Evolutionary conservation across 2,329 filamentous ascomycete genomes (phyloP).

Genomic region (Coniella vitis): DNA sequence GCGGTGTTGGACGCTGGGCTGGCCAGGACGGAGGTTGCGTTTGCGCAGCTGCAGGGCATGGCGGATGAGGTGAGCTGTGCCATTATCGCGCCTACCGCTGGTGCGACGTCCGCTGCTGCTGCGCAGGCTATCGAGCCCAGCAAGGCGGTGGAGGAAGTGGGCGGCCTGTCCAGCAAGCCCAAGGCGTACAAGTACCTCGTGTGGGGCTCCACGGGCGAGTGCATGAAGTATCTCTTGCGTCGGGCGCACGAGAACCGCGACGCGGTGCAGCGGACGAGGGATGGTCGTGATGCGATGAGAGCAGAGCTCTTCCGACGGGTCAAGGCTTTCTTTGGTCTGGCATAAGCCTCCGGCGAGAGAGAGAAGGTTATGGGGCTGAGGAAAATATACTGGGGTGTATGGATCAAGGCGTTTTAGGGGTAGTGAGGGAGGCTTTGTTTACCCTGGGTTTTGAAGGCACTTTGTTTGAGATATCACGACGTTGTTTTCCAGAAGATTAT

Average conservation of each 20-base stretch:
- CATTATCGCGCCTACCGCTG: conserved; percentile 29
- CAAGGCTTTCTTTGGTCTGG: conserved; percentile 34
- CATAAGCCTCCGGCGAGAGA: too few relatives aligned
- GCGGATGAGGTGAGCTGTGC: conserved; percentile 82
- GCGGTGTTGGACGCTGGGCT: conserved; percentile 38
- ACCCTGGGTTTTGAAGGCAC: too few relatives aligned
- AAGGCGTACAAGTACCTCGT: conserved; percentile 60
- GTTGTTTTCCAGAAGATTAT: too few relatives aligned
- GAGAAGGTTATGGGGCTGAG: too few relatives aligned
- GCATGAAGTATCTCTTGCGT: conserved; percentile 74
- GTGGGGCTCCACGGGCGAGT: conserved; percentile 69
- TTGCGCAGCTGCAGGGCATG: conserved; percentile 90
- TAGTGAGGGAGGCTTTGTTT: too few relatives aligned
- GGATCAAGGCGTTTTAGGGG: too few relatives aligned
- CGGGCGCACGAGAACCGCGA: conserved; percentile 70
- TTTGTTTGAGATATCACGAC: too few relatives aligned
- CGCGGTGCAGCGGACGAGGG: conserved; percentile 56
- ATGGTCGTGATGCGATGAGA: conserved; percentile 57
- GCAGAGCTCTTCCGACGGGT: conserved; percentile 52
- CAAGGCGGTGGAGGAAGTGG: background rate
- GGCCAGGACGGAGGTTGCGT: conserved; percentile 42
- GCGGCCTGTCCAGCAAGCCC: conserved; percentile 17
- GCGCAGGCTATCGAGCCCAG: background rate
- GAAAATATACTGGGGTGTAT: background rate
- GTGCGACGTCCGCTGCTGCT: background rate